Evolutionary conservation across 192 early-diverging fungal species (phyloP).

Genomic region (Rhizoclosmatium globosum): DNA sequence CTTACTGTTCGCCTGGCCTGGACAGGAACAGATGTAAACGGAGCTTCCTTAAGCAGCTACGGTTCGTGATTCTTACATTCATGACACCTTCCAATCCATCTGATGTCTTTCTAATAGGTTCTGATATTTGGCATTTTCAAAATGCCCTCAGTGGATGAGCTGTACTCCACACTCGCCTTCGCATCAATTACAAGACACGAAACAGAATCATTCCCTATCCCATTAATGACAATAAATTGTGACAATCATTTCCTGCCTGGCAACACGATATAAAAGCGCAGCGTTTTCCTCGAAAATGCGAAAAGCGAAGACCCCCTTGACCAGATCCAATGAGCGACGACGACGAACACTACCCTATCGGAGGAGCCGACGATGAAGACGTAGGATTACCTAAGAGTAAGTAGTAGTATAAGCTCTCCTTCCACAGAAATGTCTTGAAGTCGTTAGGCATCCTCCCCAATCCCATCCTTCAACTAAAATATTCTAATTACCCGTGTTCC

Average conservation of each 20-base stretch:
- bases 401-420: neutral
- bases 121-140: slow-evolving; percentile 54
- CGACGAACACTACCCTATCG: slow-evolving; percentile 20
- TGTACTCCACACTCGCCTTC: no score
- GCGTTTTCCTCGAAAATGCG: neutral
- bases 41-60: slow-evolving; percentile 27
- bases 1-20: slow-evolving; percentile 35
- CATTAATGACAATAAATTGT: neutral
- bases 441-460: neutral
- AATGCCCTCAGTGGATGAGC: slow-evolving; percentile 42
- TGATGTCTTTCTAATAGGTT: slow-evolving; percentile 17
- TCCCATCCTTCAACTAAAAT: neutral
- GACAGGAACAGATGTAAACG: slow-evolving; percentile 45
- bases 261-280: neutral
- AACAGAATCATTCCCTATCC: no score
- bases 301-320: neutral
- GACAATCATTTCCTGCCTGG: neutral
- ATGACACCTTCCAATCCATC: slow-evolving; percentile 17
- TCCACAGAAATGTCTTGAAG: neutral
- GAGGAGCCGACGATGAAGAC: slow-evolving; percentile 73
- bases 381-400: slow-evolving; percentile 86
- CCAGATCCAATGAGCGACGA: neutral
- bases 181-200: no score
- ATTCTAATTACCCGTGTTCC: neutral
- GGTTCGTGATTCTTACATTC: slow-evolving; percentile 34